Evolutionary conservation across 495 filamentous ascomycete genomes (phyloP), one percentile per base, ranked within the genome.

Genomic region (Penicillium goetzii): DNA sequence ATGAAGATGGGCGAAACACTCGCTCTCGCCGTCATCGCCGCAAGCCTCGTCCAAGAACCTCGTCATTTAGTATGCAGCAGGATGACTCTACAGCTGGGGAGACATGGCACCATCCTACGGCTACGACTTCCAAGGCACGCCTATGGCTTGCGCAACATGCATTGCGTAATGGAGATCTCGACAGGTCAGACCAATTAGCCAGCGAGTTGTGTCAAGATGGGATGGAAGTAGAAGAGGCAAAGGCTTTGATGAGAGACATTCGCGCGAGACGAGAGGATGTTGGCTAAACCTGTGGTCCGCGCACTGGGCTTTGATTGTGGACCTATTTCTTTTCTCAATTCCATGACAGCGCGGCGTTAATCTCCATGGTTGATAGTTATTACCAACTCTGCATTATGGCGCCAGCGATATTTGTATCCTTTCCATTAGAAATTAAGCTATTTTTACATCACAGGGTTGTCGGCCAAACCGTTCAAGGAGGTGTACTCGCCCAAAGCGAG

Each of bases 161-260:
- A 21, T 90, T 95, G 79, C 79, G 83, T 23, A 81, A 83, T 25
- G 90, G 89, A 30, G 90, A 93, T 68, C 89, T 90, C 59, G 80
- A 79, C 6, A 84, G 89, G 52, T 91, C 92, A 17, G 90, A 90
- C 76, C 89, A 92, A 64, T 78, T 97, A 17, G 93, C 92, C 3
- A 90, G 85, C 56, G 94, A 98, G 73, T 80, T 98, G 38, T 97
- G 93, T 74, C 92, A 97, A 74, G 96, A 99, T 78, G 96, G 96
- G 1, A 88, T 93, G 28, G 96, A 99, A 77, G 92, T 99, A 17
- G 96, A 99, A 75, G 96, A 99, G 76, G 96, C 96, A 15, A 97
- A 98, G 80, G 93, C 93, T 3, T 80, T 99, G 63, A 91, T 97
- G 65, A 84, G 93, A 61, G 95, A 98, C 79, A 84, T 96, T 23